phyloP scores from a whole-genome alignment of 2,329 filamentous ascomycete genomes.

The Diaporthe eres region DNA sequence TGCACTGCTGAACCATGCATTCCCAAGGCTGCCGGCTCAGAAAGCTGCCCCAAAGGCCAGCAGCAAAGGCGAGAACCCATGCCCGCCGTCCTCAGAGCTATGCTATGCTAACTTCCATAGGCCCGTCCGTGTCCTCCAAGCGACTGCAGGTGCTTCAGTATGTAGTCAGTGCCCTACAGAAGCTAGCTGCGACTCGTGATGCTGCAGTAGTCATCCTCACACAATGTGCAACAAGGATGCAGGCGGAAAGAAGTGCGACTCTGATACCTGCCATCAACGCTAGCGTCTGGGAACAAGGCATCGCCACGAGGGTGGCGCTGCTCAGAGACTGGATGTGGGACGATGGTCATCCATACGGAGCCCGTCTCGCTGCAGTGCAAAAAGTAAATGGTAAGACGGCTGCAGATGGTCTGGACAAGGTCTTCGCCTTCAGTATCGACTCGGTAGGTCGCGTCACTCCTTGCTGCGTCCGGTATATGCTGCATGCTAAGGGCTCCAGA shows the following conservation, averaged over 20 bases:
- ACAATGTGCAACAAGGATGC: constrained; percentile 87
- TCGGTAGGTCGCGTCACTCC: constrained; percentile 53
- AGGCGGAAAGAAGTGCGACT: constrained; percentile 74
- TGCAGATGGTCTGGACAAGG: constrained; percentile 56
- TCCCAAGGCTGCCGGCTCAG: constrained; percentile 72
- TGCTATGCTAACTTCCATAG: constrained; percentile 35
- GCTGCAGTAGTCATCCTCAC: constrained; percentile 82
- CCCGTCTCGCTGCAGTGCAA: constrained; percentile 74
- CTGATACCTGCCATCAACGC: constrained; percentile 83
- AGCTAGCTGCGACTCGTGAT: constrained; percentile 79
- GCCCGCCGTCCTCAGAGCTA: not conserved
- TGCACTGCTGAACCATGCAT: constrained; percentile 81
- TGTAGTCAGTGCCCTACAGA: constrained; percentile 80
- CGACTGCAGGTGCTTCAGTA: constrained; percentile 69
- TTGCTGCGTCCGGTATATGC: constrained; percentile 37
- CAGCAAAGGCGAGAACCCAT: constrained; percentile 54
- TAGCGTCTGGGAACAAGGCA: constrained; percentile 83
- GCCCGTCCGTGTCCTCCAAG: constrained; percentile 52
- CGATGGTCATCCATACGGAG: constrained; percentile 60
- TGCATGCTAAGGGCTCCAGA: constrained; percentile 50
- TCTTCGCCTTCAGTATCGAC: constrained; percentile 65
- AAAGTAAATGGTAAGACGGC: constrained; percentile 71
- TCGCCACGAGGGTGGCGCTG: constrained; percentile 80
- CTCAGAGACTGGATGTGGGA: constrained; percentile 82
- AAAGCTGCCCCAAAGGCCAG: constrained; percentile 53